These are phyloP conservation scores for Triticum urartu DNA, from an alignment of 176 grass and related monocot species.

Conservation along the genomic window DNA sequence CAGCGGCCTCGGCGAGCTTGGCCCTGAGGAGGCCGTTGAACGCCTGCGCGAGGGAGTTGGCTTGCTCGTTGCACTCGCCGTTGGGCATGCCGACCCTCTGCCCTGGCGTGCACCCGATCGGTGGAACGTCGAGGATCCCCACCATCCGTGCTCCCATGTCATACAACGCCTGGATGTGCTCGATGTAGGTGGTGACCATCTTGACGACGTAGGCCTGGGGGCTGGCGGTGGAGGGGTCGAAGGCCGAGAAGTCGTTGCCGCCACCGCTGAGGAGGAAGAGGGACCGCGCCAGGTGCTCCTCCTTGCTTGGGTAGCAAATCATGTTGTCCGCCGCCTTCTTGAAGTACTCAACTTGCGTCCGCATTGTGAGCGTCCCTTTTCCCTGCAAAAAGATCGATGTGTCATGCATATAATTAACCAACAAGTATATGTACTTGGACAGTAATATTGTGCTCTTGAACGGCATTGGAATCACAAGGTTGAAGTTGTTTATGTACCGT, in stretches of 20 bases:
- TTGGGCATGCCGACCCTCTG: neutral
- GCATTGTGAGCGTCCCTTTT: neutral
- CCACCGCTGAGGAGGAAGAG: slow-evolving; percentile 51
- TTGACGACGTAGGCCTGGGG: neutral
- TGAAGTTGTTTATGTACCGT: slow-evolving; percentile 2
- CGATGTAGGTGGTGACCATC: slow-evolving; percentile 41
- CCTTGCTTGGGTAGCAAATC: neutral
- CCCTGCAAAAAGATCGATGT: neutral
- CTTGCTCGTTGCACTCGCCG: slow-evolving; percentile 8
- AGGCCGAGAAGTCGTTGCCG: slow-evolving; percentile 51
- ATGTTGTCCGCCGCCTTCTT: neutral
- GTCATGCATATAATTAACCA: neutral
- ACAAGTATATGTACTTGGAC: neutral
- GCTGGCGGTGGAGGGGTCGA: neutral
- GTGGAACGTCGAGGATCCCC: slow-evolving; percentile 45
- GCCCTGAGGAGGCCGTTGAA: slow-evolving; percentile 43
- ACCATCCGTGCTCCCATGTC: slow-evolving; percentile 32
- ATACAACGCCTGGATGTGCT: slow-evolving; percentile 19
- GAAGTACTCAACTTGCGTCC: slow-evolving; percentile 30
- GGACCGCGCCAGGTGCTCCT: slow-evolving; percentile 37
- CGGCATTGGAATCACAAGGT: neutral
- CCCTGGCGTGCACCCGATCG: slow-evolving; percentile 47
- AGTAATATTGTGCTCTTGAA: neutral
- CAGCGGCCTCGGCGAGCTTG: neutral
- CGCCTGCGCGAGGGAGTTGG: slow-evolving; percentile 33